phyloP scores from a whole-genome alignment of 2,329 filamentous ascomycete species.

The Monosporascus sp. region DNA sequence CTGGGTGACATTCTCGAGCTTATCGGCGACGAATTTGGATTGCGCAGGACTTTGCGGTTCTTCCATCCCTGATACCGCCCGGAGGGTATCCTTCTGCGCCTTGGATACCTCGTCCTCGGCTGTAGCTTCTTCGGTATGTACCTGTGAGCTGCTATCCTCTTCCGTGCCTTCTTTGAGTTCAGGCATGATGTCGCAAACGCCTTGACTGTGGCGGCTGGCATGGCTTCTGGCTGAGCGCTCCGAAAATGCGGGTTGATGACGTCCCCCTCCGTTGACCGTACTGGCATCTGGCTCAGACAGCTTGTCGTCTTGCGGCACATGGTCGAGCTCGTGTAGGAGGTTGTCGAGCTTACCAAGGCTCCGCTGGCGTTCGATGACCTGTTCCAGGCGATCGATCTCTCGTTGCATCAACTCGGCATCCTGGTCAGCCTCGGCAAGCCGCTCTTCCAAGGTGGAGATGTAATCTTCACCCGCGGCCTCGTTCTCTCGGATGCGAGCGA shows the following conservation, averaged over 20 bases:
- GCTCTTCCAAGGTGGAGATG: slow-evolving; percentile 92
- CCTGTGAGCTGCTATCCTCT: slow-evolving; percentile 21
- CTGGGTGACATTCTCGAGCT: slow-evolving; percentile 84
- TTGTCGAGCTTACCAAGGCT: slow-evolving; percentile 93
- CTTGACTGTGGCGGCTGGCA: slow-evolving; percentile 47
- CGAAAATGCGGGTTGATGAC: slow-evolving; percentile 38
- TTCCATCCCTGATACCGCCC: slow-evolving; percentile 4
- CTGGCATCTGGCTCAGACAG: slow-evolving; percentile 32
- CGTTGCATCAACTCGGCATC: slow-evolving; percentile 96
- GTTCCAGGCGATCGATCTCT: slow-evolving; percentile 88
- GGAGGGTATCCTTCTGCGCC: neutral
- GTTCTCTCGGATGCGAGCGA: slow-evolving; percentile 80
- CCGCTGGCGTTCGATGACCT: slow-evolving; percentile 90
- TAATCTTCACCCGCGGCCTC: slow-evolving; percentile 92
- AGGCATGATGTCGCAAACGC: slow-evolving; percentile 47
- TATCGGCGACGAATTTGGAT: slow-evolving; percentile 81
- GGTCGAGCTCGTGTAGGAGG: slow-evolving; percentile 83
- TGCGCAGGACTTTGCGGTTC: slow-evolving; percentile 68
- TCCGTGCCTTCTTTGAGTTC: slow-evolving; percentile 43
- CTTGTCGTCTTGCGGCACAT: slow-evolving; percentile 59
- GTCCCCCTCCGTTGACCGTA: slow-evolving; percentile 33
- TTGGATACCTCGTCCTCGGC: slow-evolving; percentile 10
- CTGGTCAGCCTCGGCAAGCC: slow-evolving; percentile 90
- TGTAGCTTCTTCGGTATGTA: slow-evolving; percentile 4
- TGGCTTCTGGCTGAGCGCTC: slow-evolving; percentile 53